Evolutionary conservation across 768 basidiomycete species (phyloP).

Genomic region (Suillus fuscotomentosus): DNA sequence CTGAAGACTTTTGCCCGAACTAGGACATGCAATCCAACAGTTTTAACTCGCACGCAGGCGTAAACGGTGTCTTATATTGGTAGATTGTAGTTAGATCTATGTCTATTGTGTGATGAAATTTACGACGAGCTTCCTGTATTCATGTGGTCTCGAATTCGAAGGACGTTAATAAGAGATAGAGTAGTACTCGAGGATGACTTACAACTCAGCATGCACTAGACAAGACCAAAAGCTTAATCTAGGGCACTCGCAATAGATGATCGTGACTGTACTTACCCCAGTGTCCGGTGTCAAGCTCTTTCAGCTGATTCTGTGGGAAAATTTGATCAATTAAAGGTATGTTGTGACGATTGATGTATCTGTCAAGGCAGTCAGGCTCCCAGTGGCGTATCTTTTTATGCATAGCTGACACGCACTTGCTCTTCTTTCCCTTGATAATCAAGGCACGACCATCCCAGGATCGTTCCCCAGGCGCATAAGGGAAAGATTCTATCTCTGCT

Average conservation of each 20-base stretch:
- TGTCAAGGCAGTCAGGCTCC: slow-evolving; percentile 23
- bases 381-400: not conserved
- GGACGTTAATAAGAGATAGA: slow-evolving; percentile 1
- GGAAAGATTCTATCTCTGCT: slow-evolving; percentile 75
- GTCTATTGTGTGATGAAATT: slow-evolving; percentile 19
- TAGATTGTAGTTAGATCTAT: not conserved
- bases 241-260: not conserved
- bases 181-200: slow-evolving; percentile 12
- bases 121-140: slow-evolving; percentile 45
- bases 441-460: slow-evolving; percentile 60
- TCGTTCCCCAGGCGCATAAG: slow-evolving; percentile 57
- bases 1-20: not conserved
- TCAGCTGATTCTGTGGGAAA: slow-evolving; percentile 69
- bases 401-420: slow-evolving; percentile 47
- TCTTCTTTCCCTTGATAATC: slow-evolving; percentile 77
- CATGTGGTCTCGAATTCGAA: slow-evolving; percentile 44
- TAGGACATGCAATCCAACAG: not conserved
- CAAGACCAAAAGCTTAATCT: not conserved
- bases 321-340: slow-evolving; percentile 57
- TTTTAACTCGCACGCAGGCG: not conserved
- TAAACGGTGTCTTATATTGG: not conserved
- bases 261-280: slow-evolving; percentile 63
- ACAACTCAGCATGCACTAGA: slow-evolving; percentile 81
- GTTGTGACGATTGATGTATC: slow-evolving; percentile 77
- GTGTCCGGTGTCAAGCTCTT: slow-evolving; percentile 73